Base-by-base conservation (phyloP, 108 stramenopile species). In the Nannochloropsis oceanica region DNA sequence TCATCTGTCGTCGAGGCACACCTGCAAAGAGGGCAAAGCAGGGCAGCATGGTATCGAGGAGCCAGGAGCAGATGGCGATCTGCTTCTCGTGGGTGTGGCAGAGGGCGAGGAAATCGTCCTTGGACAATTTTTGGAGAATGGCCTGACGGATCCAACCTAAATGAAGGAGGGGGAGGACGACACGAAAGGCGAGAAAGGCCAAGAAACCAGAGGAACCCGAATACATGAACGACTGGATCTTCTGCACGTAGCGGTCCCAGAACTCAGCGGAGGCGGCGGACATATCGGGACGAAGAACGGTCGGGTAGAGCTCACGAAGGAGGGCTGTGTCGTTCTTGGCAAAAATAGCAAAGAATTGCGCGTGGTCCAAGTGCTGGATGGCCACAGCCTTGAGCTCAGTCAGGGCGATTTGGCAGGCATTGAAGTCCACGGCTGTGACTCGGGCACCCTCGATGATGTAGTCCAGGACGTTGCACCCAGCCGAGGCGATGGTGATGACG, bases 341-440 rank as follows among this genome's bases (percentile, higher is more conserved):
- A 34, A 89, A 89, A 43, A 91, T 89, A 13, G 87, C 88, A 82
- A 91, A 91, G 84, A 88, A 86, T 9, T 88, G 83, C 12, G 83
- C 86, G 27, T 82, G 87, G 5, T 85, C 42, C 43, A 91, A 24
- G 13, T 25, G 42, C 83, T 85, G 50, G 81, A 84, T 84, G 25
- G 27, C 27, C 24, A 79, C 85, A 25, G 80, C 80, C 88, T 91
- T 91, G 18, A 91, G 42, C 79, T 91, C 90, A 14, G 44, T 26
- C n/a, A 91, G 86, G 34, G 90, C 90, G 25, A 91, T 89, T 46
- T 91, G 90, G 44, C 86, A 87, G 18, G 82, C 44, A 80, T 91
- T 91, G 83, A 91, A 86, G 43, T 91, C 90, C n/a, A 89, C 88
- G 24, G 90, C 90, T 18, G 90, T 89, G 10, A 91, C 88, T 26